Percentiles rank a stretch among this genome's conserved stretches.
These are phyloP conservation scores for Leccinum subspadiceum DNA, from an alignment of 1,284 basidiomycete species.

Conservation along the genomic window DNA sequence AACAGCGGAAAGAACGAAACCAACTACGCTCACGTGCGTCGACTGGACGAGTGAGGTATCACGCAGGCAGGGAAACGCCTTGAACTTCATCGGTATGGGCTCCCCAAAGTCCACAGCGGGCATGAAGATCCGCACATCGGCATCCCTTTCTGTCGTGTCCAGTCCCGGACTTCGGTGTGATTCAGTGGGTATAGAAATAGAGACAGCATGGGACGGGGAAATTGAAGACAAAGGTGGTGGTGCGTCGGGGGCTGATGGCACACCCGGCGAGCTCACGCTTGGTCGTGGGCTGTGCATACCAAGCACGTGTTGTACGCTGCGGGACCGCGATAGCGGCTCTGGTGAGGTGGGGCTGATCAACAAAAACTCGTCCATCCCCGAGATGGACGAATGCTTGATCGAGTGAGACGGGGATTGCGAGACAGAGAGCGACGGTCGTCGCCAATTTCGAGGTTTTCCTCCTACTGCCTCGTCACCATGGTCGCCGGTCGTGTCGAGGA, in stretches of 20 bases:
- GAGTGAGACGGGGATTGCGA: slow-evolving; percentile 17
- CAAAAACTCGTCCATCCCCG: slow-evolving; percentile 26
- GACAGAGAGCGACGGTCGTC: slow-evolving; percentile 17
- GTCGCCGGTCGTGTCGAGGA: slow-evolving; percentile 1
- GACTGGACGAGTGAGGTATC: not conserved
- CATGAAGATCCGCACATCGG: slow-evolving; percentile 11
- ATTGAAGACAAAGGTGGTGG: not conserved
- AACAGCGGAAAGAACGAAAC: not conserved
- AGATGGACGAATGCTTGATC: slow-evolving; percentile 13
- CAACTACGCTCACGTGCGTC: not conserved
- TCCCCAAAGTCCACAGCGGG: not conserved
- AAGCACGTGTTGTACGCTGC: slow-evolving; percentile 9
- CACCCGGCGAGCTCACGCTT: slow-evolving; percentile 1
- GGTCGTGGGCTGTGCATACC: slow-evolving; percentile 1
- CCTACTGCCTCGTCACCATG: not conserved
- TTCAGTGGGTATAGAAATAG: not conserved
- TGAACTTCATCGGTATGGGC: not conserved
- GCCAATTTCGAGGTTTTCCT: not conserved
- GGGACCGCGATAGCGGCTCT: slow-evolving; percentile 7
- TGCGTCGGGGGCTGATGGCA: not conserved
- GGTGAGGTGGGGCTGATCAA: slow-evolving; percentile 14
- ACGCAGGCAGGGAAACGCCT: not conserved
- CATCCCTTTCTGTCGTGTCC: not conserved
- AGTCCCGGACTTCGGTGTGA: not conserved
- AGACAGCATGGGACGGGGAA: not conserved